Evolutionary conservation across 345 rosid genomes (phyloP).

Genomic region (Salix caprea): DNA sequence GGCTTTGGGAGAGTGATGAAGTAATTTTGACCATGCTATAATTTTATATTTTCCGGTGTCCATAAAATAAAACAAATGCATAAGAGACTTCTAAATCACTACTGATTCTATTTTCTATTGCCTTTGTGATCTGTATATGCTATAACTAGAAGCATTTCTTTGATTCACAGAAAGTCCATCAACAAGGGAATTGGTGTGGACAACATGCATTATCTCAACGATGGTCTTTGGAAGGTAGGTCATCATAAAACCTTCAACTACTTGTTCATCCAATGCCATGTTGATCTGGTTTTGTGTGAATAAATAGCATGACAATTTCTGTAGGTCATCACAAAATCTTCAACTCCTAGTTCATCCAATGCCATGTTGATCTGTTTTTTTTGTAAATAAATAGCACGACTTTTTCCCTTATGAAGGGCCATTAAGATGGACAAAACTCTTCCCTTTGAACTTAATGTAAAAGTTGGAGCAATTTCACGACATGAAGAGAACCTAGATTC

Average conservation of each 20-base stretch:
- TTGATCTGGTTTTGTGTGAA: background rate
- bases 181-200: slow-evolving; percentile 99
- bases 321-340: slow-evolving; percentile 27
- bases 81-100: background rate
- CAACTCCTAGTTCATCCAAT: background rate
- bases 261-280: background rate
- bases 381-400: background rate
- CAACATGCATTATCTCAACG: slow-evolving; percentile 97
- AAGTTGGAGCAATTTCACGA: background rate
- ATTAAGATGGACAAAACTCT: background rate
- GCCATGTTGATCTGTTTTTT: background rate
- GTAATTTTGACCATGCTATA: background rate
- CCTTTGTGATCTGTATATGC: background rate
- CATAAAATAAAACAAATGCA: background rate
- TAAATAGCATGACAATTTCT: background rate
- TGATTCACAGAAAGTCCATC: slow-evolving; percentile 55
- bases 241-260: background rate
- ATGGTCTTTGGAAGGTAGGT: slow-evolving; percentile 96
- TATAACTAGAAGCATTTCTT: background rate
- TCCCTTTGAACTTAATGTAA: background rate
- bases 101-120: background rate
- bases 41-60: background rate
- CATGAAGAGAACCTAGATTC: background rate
- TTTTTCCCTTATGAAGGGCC: background rate
- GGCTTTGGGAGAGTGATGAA: background rate